These are phyloP conservation scores for Parachaetomium inaequale DNA, from an alignment of 495 filamentous ascomycete genomes.

Conservation along the genomic window DNA sequence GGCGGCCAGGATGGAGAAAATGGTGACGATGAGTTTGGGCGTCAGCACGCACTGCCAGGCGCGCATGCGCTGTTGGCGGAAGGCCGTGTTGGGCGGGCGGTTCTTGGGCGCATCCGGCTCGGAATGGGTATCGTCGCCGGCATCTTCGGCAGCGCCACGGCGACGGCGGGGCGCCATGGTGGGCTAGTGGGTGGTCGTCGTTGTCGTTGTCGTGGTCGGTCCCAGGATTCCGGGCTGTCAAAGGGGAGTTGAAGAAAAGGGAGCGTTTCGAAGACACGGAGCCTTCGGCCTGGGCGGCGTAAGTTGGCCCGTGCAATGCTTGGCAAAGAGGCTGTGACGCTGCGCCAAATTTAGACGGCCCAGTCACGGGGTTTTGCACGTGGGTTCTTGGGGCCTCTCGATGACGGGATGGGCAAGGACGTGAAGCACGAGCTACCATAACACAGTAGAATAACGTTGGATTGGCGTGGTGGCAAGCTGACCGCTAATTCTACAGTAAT, in stretches of 20 bases:
- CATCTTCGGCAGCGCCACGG: constrained; percentile 27
- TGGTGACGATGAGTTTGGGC: constrained; percentile 37
- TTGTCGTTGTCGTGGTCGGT: constrained; percentile 11
- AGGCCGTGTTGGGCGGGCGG: constrained; percentile 37
- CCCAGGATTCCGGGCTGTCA: constrained; percentile 8
- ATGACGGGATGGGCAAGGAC: too few relatives aligned
- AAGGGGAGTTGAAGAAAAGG: constrained; percentile 17
- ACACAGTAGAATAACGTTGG: too few relatives aligned
- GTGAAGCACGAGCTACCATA: too few relatives aligned
- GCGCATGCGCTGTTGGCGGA: constrained; percentile 39
- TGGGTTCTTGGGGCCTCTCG: background rate
- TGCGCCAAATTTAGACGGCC: background rate
- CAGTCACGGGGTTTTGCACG: constrained; percentile 17
- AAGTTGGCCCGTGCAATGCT: constrained; percentile 30
- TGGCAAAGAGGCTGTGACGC: constrained; percentile 31
- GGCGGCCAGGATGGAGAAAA: constrained; percentile 35
- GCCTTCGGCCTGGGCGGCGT: constrained; percentile 26
- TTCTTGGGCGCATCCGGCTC: constrained; percentile 32
- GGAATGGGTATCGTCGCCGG: constrained; percentile 24
- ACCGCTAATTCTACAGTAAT: too few relatives aligned
- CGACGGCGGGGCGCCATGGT: constrained; percentile 37
- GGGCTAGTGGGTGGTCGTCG: constrained; percentile 11
- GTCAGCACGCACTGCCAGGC: constrained; percentile 41
- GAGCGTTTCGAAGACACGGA: constrained; percentile 31
- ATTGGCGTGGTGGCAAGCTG: too few relatives aligned